Base-by-base conservation (phyloP, 2,329 filamentous ascomycete species). In the Paraphoma chrysanthemicola region DNA sequence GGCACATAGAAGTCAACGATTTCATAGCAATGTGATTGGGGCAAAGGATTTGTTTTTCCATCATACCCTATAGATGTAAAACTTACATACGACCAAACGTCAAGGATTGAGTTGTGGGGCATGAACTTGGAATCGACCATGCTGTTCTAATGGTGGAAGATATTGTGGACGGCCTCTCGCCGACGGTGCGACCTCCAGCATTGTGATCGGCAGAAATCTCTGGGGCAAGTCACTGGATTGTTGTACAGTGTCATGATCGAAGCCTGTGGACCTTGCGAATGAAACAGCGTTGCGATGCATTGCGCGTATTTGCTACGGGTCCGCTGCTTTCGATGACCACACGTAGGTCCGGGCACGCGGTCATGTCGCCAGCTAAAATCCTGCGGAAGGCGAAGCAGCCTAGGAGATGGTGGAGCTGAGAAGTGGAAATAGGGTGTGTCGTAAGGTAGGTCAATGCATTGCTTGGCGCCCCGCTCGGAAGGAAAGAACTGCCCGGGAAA, bases 341-440 rank as follows among this genome's bases (percentile, higher is more conserved):
- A n/a, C 10, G n/a, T 9, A 42, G 39, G 39, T 16, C 10, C 16
- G 16, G 16, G 39, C 39, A 42, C 39, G 8, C 8, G 11, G 10
- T 42, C 39, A 42, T 30, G 33, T 14, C n/a, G 31, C 29, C 53
- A 42, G 42, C 54, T 18, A 50, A 36, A 45, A n/a, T 44, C 39
- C 50, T 12, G 48, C 45, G 23, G 36, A 48, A 45, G 44, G 44
- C 46, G 39, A 46, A 51, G 48, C 51, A 17, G 51, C 48, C 55
- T 51, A 57, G 51, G 52, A 60, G 52, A 52, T 46, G n/a, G 51
- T 50, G 39, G 28, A 51, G 48, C 48, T 51, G 39, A 42, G 48
- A 44, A 30, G 48, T 36, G 39, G 28, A n/a, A n/a, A 44, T 44
- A 17, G 38, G 41, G n/a, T 44, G 48, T 41, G 48, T 51, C 41